These are phyloP conservation scores for Kentomonas sorsogonicus DNA, from an alignment of 208 protist species.

Conservation along the genomic window DNA sequence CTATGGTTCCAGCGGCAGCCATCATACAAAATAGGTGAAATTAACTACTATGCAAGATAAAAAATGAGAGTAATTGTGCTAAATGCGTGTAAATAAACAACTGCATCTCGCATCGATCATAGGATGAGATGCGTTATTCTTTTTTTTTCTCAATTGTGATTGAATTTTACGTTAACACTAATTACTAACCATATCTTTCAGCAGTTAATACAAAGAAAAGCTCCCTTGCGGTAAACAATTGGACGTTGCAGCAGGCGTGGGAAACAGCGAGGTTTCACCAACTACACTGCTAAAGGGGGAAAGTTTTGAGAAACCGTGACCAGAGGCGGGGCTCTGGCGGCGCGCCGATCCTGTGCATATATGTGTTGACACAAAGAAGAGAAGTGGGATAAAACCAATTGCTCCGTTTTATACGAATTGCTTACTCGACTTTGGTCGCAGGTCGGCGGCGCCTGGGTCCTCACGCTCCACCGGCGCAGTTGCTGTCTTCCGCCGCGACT, in stretches of 20 bases:
- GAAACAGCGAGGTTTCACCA: too few relatives aligned
- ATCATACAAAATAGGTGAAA: slow-evolving; percentile 33
- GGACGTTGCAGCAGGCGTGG: too few relatives aligned
- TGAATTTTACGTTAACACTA: neutral
- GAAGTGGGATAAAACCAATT: neutral
- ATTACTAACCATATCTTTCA: neutral
- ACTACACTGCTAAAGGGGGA: slow-evolving; percentile 10
- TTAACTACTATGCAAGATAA: neutral
- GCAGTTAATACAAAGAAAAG: neutral
- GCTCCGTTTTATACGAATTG: neutral
- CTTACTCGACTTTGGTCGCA: neutral
- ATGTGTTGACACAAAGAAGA: neutral
- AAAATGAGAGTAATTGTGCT: neutral
- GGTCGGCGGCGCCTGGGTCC: slow-evolving; percentile 15
- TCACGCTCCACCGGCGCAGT: slow-evolving; percentile 25
- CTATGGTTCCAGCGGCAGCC: slow-evolving; percentile 37
- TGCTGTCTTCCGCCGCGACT: neutral
- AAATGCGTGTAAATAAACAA: slow-evolving; percentile 1
- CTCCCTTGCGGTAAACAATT: neutral
- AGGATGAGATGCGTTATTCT: neutral
- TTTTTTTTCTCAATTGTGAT: neutral
- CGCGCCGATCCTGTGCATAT: too few relatives aligned
- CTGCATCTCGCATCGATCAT: neutral
- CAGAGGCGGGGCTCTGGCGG: too few relatives aligned
- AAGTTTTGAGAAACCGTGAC: too few relatives aligned